phyloP scores from a whole-genome alignment of 2,329 filamentous ascomycete genomes.

The Fusarium bactridioides region DNA sequence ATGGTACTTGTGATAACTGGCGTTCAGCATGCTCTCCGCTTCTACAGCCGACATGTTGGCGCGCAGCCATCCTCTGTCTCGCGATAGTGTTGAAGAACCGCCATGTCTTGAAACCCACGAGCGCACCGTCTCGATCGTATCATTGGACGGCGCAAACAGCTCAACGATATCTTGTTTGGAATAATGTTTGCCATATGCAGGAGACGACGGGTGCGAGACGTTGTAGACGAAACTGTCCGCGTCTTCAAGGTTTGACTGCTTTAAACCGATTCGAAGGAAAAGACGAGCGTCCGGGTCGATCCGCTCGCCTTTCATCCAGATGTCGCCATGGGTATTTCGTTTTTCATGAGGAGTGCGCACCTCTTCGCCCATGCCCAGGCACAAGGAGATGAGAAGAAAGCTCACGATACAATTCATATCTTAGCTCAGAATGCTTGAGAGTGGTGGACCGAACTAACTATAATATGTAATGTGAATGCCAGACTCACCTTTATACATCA shows the following conservation, averaged over 20 bases:
- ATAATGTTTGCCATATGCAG: not conserved
- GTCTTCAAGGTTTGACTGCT: not conserved
- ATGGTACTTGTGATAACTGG: not conserved
- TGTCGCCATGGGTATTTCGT: not conserved
- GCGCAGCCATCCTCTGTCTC: not conserved
- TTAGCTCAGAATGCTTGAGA: not conserved
- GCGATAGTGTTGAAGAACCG: not conserved
- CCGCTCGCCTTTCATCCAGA: not conserved
- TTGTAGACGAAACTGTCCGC: not conserved
- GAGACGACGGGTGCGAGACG: not conserved
- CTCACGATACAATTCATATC: not conserved
- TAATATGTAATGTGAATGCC: not conserved
- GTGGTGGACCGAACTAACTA: accelerated
- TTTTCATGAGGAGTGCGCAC: not conserved
- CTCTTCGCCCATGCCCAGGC: not conserved
- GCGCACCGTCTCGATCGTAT: not conserved
- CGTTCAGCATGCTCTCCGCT: not conserved
- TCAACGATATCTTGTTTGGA: not conserved
- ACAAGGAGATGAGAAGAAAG: not conserved
- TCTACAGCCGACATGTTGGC: not conserved
- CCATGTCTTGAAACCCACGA: not conserved
- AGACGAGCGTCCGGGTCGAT: not conserved
- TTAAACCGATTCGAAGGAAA: not conserved
- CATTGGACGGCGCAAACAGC: not conserved
- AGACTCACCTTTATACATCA: not conserved